These are phyloP conservation scores for Magnusiomyces sp. DNA, from an alignment of 1,139 yeast genomes.

Conservation along the genomic window DNA sequence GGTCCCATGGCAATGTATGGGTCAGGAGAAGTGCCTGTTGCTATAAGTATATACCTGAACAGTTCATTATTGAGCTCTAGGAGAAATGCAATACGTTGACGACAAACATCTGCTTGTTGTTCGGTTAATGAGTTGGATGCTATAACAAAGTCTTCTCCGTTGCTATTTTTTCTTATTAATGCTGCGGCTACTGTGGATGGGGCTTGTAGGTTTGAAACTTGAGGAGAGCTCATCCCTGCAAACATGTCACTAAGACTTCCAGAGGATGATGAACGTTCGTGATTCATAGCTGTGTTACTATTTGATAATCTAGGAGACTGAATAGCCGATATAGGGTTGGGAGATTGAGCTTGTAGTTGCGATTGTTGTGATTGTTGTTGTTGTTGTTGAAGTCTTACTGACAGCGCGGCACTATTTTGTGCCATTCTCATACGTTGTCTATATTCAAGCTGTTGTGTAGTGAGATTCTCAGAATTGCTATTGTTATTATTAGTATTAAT, in stretches of 20 bases:
- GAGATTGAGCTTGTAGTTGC: constrained; percentile 3
- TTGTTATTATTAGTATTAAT: not conserved
- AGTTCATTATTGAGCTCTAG: constrained; percentile 31
- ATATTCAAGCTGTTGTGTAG: not conserved
- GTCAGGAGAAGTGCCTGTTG: not conserved
- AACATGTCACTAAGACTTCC: not conserved
- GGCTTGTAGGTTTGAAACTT: too few relatives aligned
- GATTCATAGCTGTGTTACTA: not conserved
- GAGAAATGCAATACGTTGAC: constrained; percentile 22
- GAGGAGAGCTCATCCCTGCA: too few relatives aligned
- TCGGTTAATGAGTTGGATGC: too few relatives aligned
- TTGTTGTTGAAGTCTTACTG: constrained; percentile 10
- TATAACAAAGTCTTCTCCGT: not conserved
- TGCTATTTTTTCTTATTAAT: not conserved
- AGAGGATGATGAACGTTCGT: not conserved
- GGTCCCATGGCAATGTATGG: too few relatives aligned
- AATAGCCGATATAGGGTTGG: too few relatives aligned
- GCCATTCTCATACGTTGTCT: not conserved
- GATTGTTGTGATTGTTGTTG: constrained; percentile 15
- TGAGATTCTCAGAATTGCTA: not conserved
- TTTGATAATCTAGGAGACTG: too few relatives aligned
- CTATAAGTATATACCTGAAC: constrained; percentile 21
- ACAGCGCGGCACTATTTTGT: not conserved
- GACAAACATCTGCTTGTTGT: constrained; percentile 18
- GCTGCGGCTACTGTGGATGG: not conserved